A percentile compares a stretch with the other conserved stretches of the same genome.
These are phyloP conservation scores for Mesembryanthemum crystallinum DNA, from an alignment of 148 eudicot genomes.

Conservation along the genomic window DNA sequence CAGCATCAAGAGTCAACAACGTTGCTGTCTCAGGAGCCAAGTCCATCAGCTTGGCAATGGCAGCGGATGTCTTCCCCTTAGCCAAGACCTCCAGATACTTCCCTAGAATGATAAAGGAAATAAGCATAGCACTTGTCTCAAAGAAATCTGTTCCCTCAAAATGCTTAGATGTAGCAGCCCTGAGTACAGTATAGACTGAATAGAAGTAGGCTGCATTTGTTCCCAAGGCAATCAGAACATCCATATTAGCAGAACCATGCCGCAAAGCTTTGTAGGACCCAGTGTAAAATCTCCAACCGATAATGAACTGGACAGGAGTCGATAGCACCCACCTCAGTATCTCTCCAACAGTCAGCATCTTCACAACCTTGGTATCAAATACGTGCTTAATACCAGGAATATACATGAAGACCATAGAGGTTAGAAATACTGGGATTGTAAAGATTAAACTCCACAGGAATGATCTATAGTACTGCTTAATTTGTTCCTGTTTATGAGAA, in stretches of 20 bases:
- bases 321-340: conserved; percentile 77
- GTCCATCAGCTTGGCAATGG: conserved; percentile 95
- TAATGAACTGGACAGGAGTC: conserved; percentile 90
- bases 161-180: conserved; percentile 67
- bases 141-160: conserved; percentile 82
- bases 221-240: conserved; percentile 89
- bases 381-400: conserved; percentile 63
- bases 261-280: conserved; percentile 81
- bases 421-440: conserved; percentile 77
- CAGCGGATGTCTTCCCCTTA: conserved; percentile 92
- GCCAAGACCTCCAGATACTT: conserved; percentile 92
- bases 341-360: conserved; percentile 71
- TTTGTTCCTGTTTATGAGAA: conserved; percentile 56
- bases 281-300: conserved; percentile 72
- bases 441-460: conserved; percentile 86
- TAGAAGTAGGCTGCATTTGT: conserved; percentile 96
- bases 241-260: conserved; percentile 94
- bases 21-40: conserved; percentile 86
- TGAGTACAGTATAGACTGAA: conserved; percentile 71
- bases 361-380: conserved; percentile 63
- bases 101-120: conserved; percentile 86
- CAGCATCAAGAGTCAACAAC: conserved; percentile 49
- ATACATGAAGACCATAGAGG: conserved; percentile 93
- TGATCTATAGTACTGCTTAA: conserved; percentile 51
- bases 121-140: conserved; percentile 92